Conservation (phyloP, 192 early-diverging fungal species). For the Jimgerdemannia lactiflua region DNA sequence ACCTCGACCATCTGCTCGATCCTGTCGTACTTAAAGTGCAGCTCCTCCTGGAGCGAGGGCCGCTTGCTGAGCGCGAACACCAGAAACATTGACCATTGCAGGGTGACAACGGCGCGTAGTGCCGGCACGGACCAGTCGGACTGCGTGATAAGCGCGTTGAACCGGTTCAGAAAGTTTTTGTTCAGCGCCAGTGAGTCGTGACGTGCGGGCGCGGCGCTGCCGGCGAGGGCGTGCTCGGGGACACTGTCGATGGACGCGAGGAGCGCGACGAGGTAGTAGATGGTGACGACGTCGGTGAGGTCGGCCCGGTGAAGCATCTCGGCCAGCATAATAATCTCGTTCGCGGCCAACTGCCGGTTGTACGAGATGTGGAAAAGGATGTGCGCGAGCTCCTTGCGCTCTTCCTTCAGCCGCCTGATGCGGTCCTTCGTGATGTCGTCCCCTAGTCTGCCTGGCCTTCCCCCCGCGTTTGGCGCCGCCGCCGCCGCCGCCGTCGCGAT, state of each 20-base stretch:
- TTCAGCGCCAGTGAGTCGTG: constrained; percentile 29
- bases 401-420: constrained; percentile 34
- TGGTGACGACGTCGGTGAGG: constrained; percentile 24
- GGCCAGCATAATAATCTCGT: constrained; percentile 31
- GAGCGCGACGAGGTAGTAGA: constrained; percentile 31
- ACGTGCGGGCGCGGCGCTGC: constrained; percentile 15
- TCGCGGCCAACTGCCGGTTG: constrained; percentile 28
- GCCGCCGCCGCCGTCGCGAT: constrained; percentile 17
- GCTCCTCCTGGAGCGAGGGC: neutral
- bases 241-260: constrained; percentile 39
- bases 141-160: neutral
- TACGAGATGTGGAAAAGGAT: constrained; percentile 41
- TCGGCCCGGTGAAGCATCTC: constrained; percentile 29
- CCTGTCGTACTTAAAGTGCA: neutral
- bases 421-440: constrained; percentile 36
- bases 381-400: constrained; percentile 35
- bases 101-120: neutral
- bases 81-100: constrained; percentile 1
- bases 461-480: neutral
- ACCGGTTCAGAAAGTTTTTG: constrained; percentile 21
- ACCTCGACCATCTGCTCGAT: neutral
- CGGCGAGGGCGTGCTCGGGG: constrained; percentile 24
- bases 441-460: constrained; percentile 23
- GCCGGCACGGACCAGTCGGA: neutral
- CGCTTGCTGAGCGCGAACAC: neutral